A percentile compares a stretch with the other conserved stretches of the same genome.
These are phyloP conservation scores for Stephanodiscus triporus DNA, from an alignment of 108 stramenopile species.

Conservation along the genomic window DNA sequence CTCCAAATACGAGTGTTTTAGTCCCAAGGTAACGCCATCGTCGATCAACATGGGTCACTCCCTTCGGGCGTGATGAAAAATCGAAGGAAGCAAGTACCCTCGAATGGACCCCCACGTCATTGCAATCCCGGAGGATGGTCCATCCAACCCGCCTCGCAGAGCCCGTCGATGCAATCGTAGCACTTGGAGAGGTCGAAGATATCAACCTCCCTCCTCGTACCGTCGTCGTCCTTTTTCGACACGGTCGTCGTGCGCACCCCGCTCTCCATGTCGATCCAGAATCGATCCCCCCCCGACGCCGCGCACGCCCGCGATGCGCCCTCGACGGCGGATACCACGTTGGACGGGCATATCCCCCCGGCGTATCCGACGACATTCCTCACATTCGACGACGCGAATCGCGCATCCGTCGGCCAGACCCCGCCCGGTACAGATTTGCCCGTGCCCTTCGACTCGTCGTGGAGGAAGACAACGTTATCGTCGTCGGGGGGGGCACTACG, in stretches of 20 bases:
- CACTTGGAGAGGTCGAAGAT: constrained; percentile 84
- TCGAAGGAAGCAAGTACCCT: not conserved
- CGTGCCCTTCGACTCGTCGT: constrained; percentile 88
- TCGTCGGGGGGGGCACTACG: constrained; percentile 2
- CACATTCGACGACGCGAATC: constrained; percentile 30
- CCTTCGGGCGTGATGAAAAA: not conserved
- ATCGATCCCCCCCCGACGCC: constrained; percentile 38
- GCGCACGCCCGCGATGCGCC: constrained; percentile 42
- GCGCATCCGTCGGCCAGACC: constrained; percentile 48
- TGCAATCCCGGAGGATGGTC: constrained; percentile 44
- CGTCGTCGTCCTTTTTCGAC: constrained; percentile 6
- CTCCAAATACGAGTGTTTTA: no score
- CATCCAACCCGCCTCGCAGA: constrained; percentile 56
- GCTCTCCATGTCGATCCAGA: constrained; percentile 95
- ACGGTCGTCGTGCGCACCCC: constrained; percentile 64
- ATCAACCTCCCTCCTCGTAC: constrained; percentile 60
- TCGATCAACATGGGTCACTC: not conserved
- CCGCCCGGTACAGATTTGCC: constrained; percentile 53
- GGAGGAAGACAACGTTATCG: constrained; percentile 73
- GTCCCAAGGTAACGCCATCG: no score
- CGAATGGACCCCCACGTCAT: constrained; percentile 5
- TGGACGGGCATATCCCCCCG: constrained; percentile 89
- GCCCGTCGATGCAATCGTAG: constrained; percentile 63
- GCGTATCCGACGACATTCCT: constrained; percentile 77
- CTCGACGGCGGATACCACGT: constrained; percentile 61